Evolutionary conservation across 495 filamentous ascomycete species (phyloP).

Genomic region (Hypoxylon lienhwacheense): DNA sequence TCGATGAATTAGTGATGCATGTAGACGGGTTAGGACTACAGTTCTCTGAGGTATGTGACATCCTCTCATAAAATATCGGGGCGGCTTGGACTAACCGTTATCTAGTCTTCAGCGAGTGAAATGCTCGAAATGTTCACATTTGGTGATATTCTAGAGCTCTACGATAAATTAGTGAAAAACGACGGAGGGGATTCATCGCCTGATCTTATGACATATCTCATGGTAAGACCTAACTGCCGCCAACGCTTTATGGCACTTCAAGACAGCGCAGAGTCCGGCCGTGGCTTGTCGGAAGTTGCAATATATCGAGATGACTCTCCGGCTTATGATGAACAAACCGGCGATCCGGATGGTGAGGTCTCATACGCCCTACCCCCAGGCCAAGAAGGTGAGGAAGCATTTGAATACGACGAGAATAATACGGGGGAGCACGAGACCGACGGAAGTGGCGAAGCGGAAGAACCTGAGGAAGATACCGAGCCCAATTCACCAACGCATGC

Average conservation of each 20-base stretch:
- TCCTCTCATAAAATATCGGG: not conserved
- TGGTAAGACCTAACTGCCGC: constrained; percentile 37
- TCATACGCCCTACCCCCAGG: constrained; percentile 14
- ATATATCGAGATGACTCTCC: constrained; percentile 33
- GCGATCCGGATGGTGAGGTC: constrained; percentile 8
- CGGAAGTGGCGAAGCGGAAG: constrained; percentile 18
- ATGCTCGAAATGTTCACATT: constrained; percentile 39
- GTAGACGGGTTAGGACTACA: constrained; percentile 69
- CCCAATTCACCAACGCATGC: constrained; percentile 19
- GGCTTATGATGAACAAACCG: constrained; percentile 14
- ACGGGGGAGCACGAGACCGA: not conserved
- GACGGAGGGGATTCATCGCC: constrained; percentile 29
- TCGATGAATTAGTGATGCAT: constrained; percentile 70
- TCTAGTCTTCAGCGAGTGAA: constrained; percentile 34
- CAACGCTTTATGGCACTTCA: constrained; percentile 38
- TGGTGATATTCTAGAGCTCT: constrained; percentile 37
- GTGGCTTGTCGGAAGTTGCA: constrained; percentile 37
- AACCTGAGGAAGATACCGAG: constrained; percentile 23
- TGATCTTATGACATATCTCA: constrained; percentile 37
- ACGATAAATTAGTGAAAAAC: constrained; percentile 46
- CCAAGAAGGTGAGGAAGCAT: constrained; percentile 3
- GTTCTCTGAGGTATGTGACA: constrained; percentile 66
- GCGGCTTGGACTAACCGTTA: constrained; percentile 16
- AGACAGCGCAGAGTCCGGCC: constrained; percentile 38
- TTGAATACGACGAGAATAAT: constrained; percentile 7